These are phyloP conservation scores for Emydomyces testavorans DNA, from an alignment of 2,329 filamentous ascomycete species.

Conservation along the genomic window DNA sequence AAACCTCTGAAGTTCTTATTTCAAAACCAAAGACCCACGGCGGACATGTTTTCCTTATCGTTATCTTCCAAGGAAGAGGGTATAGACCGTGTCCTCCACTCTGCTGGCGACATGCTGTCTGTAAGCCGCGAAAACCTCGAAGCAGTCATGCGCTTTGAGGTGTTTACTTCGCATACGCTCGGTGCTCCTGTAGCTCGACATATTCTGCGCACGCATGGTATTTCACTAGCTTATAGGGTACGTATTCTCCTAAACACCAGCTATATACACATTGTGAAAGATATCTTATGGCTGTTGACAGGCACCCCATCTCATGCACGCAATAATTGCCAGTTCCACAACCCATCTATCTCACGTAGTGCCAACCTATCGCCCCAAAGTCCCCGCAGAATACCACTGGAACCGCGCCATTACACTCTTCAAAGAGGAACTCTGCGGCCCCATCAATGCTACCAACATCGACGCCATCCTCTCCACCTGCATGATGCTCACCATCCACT, in stretches of 20 bases:
- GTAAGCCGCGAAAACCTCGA: slow-evolving; percentile 3
- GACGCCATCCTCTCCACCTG: slow-evolving; percentile 24
- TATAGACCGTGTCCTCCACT: slow-evolving; percentile 5
- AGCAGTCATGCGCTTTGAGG: slow-evolving; percentile 13
- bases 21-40: background rate
- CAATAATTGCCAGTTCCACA: slow-evolving; percentile 22
- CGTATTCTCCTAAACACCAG: slow-evolving; percentile 7
- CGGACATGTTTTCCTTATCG: slow-evolving; percentile 8
- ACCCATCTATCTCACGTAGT: slow-evolving; percentile 22
- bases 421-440: slow-evolving; percentile 19
- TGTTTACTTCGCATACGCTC: slow-evolving; percentile 13
- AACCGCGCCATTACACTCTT: slow-evolving; percentile 22
- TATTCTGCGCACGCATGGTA: slow-evolving; percentile 12
- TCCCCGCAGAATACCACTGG: slow-evolving; percentile 25
- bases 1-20: background rate
- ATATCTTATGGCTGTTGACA: slow-evolving; percentile 17
- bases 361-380: slow-evolving; percentile 15
- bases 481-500: slow-evolving; percentile 24
- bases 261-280: slow-evolving; percentile 11
- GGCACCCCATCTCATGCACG: slow-evolving; percentile 25
- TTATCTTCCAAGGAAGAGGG: slow-evolving; percentile 3
- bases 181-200: slow-evolving; percentile 11
- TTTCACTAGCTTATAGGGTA: slow-evolving; percentile 17
- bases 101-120: background rate
- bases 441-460: slow-evolving; percentile 18